Conservation (phyloP, 2,329 filamentous ascomycete species). For the Akanthomyces uredinophilus region DNA sequence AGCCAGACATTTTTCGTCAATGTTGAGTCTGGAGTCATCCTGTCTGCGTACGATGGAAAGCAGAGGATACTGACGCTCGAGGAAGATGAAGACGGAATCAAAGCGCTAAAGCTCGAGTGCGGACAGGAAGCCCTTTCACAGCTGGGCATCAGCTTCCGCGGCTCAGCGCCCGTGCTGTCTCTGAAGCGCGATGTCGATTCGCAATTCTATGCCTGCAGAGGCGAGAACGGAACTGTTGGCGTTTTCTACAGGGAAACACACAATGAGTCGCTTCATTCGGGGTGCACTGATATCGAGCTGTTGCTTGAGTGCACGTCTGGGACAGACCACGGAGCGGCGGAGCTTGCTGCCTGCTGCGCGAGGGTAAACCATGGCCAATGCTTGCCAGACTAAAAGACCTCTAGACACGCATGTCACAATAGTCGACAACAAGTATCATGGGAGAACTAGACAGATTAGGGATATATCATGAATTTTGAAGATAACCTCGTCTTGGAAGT, state of each 20-base stretch:
- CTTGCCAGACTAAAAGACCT: not conserved
- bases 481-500: too few relatives aligned
- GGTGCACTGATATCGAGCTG: not conserved
- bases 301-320: not conserved
- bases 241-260: not conserved
- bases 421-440: too few relatives aligned
- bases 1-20: not conserved
- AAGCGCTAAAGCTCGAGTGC: conserved; percentile 1
- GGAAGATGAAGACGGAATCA: not conserved
- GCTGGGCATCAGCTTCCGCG: not conserved
- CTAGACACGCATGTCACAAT: too few relatives aligned
- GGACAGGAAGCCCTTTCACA: not conserved
- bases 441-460: too few relatives aligned
- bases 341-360: conserved; percentile 1
- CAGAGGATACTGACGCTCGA: not conserved
- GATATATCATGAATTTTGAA: too few relatives aligned
- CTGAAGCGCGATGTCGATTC: not conserved
- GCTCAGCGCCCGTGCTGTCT: not conserved
- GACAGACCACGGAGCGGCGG: not conserved
- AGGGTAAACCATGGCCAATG: not conserved
- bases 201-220: conserved; percentile 6
- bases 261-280: not conserved
- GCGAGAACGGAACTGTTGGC: not conserved
- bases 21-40: not conserved
- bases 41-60: not conserved